These are phyloP conservation scores for Termitomyces sp. DNA, from an alignment of 768 basidiomycete species.

Conservation along the genomic window DNA sequence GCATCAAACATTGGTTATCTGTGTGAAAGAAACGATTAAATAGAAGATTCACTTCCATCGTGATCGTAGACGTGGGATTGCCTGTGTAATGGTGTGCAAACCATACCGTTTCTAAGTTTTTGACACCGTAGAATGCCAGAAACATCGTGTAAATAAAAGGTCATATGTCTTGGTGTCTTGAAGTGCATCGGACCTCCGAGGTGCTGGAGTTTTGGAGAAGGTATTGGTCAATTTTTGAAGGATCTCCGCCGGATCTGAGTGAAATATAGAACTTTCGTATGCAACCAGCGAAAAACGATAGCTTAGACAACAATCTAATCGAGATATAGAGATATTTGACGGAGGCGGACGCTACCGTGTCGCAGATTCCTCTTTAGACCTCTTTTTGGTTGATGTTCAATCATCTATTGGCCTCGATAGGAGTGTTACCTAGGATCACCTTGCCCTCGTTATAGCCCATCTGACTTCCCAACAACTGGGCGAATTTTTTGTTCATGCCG, in stretches of 20 bases:
- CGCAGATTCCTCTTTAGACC: background rate
- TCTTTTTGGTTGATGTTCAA: background rate
- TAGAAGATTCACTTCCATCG: background rate
- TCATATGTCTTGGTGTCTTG: background rate
- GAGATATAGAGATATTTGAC: background rate
- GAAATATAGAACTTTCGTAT: background rate
- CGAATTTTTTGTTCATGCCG: no score
- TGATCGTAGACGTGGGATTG: constrained; percentile 4
- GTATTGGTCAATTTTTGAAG: background rate
- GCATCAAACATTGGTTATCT: background rate
- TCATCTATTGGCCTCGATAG: background rate
- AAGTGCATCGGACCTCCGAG: constrained; percentile 6
- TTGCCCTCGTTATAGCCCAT: background rate
- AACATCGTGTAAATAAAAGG: background rate
- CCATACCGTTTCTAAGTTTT: background rate
- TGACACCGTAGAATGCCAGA: background rate
- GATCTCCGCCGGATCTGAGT: background rate
- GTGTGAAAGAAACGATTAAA: constrained; percentile 1
- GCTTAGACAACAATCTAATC: no score
- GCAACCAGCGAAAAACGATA: background rate
- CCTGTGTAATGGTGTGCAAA: background rate
- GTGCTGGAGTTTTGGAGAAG: background rate
- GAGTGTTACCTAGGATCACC: background rate
- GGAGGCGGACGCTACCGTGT: background rate
- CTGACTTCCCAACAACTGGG: background rate